Base-by-base conservation (phyloP, 176 grass and related monocot species). In the Thinopyrum elongatum region DNA sequence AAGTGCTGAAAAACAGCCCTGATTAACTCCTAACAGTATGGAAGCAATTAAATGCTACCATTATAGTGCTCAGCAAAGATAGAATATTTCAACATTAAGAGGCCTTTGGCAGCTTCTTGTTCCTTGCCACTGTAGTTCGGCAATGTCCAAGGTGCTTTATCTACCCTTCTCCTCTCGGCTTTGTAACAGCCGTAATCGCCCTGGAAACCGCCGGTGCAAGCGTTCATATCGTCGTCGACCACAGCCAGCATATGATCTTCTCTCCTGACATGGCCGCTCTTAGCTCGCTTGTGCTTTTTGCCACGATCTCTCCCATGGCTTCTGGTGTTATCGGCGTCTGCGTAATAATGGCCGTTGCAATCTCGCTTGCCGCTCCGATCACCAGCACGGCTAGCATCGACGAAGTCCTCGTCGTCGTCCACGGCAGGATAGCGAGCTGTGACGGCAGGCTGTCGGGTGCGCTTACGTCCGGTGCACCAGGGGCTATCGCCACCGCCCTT, bases 11-110 rank as follows among this genome's bases (percentile, higher is more conserved):
- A 49, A 73, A 73, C 70, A 44, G 70, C 13, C 10, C 38, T 46
- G 42, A 74, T 6, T 7, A 13, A 27, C 23, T 65, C n/a, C 38
- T 74, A 74, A 47, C 13, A 13, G 11, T 12, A 70, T 2, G 4
- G 63, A 16, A 65, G 26, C 12, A 30, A 12, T 35, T 35, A 35
- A 22, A 70, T 70, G 14, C 63, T 65, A 28, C 61, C 65, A 17
- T 68, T 34, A 36, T 70, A 70, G 33, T 31, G 15, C 17, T 70
- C 8, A 22, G 66, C 31, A 15, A 8, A 28, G 10, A 74, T 8
- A 9, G 70, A 39, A 74, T 74, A 74, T 47, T 46, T 74, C 11
- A 74, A 42, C 70, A 74, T 74, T 15, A 74, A 27, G 70, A 74
- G 70, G 13, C 70, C 70, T 47, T 27, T 74, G 70, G 70, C 70